Base-by-base conservation (phyloP, 495 filamentous ascomycete genomes). In the Aspergillus affinis region DNA sequence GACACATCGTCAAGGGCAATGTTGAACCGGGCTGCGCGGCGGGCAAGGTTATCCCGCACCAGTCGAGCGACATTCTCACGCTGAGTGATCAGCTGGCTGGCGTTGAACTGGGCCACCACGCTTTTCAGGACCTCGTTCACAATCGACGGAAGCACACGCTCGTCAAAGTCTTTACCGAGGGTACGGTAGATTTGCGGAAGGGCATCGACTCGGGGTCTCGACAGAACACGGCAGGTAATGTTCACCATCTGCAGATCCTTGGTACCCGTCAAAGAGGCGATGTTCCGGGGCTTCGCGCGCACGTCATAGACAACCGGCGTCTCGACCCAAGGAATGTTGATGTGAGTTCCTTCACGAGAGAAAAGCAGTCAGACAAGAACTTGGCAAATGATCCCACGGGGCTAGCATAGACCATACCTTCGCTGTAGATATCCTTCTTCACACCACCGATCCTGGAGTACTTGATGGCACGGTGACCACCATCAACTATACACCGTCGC, bases 211-310 rank as follows among this genome's bases (percentile, higher is more conserved):
- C 89, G 86, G 60, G 94, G 94, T 70, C 90, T 84, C 48, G 92
- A 97, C 56, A 98, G 91, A 52, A 98, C 94, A 92, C 94, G 95
- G 79, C 94, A 98, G 69, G 95, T 98, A 75, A 98, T 98, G 84
- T 98, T 98, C 73, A 98, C 94, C 94, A 98, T 98, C 83, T 98
- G 94, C 72, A 98, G 79, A 76, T 98, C 94, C 78, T 98, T 98
- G 69, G 94, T 98, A 64, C 95, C 94, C 56, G 94, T 98, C 57
- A 98, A 88, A 69, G 94, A 98, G 61, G 94, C 88, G 60, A 98
- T 94, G 71, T 93, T 96, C 68, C 95, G 87, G 66, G 94, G 94
- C 78, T 95, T 96, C 21, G 94, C 94, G 73, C 94, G 93, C 58
- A 98, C 94, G 75, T 98, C 94, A 78, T 98, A 98, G 66, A 89